A percentile compares a stretch with the other conserved stretches of the same genome.
phyloP scores from a whole-genome alignment of 345 rosid species.

The Moricandia arvensis region DNA sequence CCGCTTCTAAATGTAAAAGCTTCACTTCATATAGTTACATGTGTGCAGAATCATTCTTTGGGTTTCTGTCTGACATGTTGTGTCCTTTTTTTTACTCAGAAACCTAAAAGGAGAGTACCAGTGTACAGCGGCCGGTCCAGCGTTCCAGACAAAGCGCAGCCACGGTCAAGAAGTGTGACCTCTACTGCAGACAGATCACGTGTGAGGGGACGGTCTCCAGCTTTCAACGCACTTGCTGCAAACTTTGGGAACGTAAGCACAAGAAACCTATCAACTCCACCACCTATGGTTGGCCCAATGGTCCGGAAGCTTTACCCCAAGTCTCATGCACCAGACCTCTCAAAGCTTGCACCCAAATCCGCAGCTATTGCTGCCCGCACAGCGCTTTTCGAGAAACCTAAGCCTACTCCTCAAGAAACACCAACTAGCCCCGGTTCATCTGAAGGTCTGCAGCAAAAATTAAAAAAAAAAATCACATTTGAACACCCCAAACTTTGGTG shows the following conservation, averaged over 20 bases:
- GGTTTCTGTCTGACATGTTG: constrained; percentile 9
- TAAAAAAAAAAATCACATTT: not conserved
- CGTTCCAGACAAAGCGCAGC: constrained; percentile 79
- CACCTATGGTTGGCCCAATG: constrained; percentile 67
- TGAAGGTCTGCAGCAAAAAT: constrained; percentile 48
- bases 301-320: constrained; percentile 86
- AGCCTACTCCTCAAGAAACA: constrained; percentile 54
- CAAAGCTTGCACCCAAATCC: constrained; percentile 57
- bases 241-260: constrained; percentile 77
- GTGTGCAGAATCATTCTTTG: not conserved
- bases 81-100: constrained; percentile 45
- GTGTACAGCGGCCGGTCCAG: constrained; percentile 84
- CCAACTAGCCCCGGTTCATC: constrained; percentile 64
- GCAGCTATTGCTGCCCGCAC: constrained; percentile 68
- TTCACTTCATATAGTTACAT: constrained; percentile 16
- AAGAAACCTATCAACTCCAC: constrained; percentile 97
- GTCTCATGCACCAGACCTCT: constrained; percentile 79
- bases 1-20: constrained; percentile 64
- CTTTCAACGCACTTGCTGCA: constrained; percentile 96
- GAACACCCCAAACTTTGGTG: not conserved
- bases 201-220: constrained; percentile 97
- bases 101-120: constrained; percentile 85
- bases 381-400: constrained; percentile 65
- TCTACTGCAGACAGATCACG: constrained; percentile 96
- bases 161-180: constrained; percentile 95